These are phyloP conservation scores for Rhizopogon sp. DNA, from an alignment of 768 basidiomycete genomes.

Conservation along the genomic window DNA sequence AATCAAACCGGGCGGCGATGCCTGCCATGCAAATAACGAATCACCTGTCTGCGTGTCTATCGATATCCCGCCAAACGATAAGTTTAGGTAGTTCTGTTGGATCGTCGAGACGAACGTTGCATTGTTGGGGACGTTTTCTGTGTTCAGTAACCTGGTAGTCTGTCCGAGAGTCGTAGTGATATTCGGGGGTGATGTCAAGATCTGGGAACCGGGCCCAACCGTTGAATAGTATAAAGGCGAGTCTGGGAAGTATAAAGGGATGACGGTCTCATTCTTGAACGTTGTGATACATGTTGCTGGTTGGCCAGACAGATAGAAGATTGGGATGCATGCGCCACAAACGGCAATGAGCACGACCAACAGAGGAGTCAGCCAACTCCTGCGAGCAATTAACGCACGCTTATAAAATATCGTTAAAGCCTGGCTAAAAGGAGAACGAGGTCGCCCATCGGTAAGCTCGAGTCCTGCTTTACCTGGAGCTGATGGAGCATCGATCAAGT, in stretches of 20 bases:
- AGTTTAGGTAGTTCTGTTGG: slow-evolving; percentile 43
- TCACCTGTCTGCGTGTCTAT: slow-evolving; percentile 44
- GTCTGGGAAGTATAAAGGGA: slow-evolving; percentile 52
- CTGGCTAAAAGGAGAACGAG: slow-evolving; percentile 55
- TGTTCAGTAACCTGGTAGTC: slow-evolving; percentile 29
- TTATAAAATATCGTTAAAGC: slow-evolving; percentile 73
- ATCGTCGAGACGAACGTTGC: slow-evolving; percentile 54
- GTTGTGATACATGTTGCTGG: slow-evolving; percentile 44
- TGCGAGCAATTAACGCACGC: slow-evolving; percentile 54
- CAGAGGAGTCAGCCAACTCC: slow-evolving; percentile 64
- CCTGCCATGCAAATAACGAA: slow-evolving; percentile 70
- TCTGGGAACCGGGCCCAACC: slow-evolving; percentile 26
- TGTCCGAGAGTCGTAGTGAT: slow-evolving; percentile 43
- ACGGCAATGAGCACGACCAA: slow-evolving; percentile 51
- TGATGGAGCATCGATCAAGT: not conserved
- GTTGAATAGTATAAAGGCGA: slow-evolving; percentile 35
- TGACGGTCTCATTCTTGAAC: slow-evolving; percentile 30
- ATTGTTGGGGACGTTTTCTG: slow-evolving; percentile 47
- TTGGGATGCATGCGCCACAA: slow-evolving; percentile 61
- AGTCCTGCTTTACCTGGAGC: slow-evolving; percentile 19
- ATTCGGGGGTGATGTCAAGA: slow-evolving; percentile 52
- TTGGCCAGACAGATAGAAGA: slow-evolving; percentile 54
- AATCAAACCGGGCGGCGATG: slow-evolving; percentile 49
- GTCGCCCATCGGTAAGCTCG: slow-evolving; percentile 45
- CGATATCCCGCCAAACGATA: slow-evolving; percentile 68